Evolutionary conservation across 495 filamentous ascomycete genomes (phyloP), one percentile per base, ranked within the genome.

Genomic region (Bryoglossum gracile): DNA sequence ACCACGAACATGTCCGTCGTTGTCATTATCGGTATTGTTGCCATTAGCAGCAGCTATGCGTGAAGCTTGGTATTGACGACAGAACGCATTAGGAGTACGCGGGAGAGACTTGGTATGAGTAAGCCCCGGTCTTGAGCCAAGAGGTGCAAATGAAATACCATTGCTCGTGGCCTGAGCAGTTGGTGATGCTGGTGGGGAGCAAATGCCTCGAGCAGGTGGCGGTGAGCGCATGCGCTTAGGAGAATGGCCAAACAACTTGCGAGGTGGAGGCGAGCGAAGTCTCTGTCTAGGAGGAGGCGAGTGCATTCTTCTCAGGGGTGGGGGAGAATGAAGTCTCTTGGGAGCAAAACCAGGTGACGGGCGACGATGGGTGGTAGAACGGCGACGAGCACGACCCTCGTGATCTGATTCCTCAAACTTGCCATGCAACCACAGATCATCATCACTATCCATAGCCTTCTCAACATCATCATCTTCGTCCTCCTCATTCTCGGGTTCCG

Each of bases 401-500:
- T 59, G 55, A 40, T 65, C 62, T 44, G 72, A 65, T 40, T 76
- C 72, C 40, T 83, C 80, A 38, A 76, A 70, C 57, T 77, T 77
- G 19, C 77, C 76, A 46, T 75, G 72, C 17, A 77, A 65, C 68
- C 77, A 82, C 22, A 74, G 36, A 49, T 78, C 58, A 16, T 78
- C 71, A 43, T 84, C 79, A 43, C 74, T 78, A 38, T 76, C 75
- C 22, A 75, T 69, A 10, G 65, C 65, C 32, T 71, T 73, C 8
- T 77, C 73, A 37, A 77, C 68, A 10, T 68, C 65, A 32, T 78
- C 70, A 19, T 85, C 78, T 8, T 89, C 76, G 34, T 72, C 71
- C 25, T 77, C 80, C 25, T 86, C 84, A 49, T 92, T 84, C 53
- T 95, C 91, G 0, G 82, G 84, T 53, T 96, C 92, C 1, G 89